Evolutionary conservation across 202 grass and related monocot genomes (phyloP).

Genomic region (Setaria viridis): DNA sequence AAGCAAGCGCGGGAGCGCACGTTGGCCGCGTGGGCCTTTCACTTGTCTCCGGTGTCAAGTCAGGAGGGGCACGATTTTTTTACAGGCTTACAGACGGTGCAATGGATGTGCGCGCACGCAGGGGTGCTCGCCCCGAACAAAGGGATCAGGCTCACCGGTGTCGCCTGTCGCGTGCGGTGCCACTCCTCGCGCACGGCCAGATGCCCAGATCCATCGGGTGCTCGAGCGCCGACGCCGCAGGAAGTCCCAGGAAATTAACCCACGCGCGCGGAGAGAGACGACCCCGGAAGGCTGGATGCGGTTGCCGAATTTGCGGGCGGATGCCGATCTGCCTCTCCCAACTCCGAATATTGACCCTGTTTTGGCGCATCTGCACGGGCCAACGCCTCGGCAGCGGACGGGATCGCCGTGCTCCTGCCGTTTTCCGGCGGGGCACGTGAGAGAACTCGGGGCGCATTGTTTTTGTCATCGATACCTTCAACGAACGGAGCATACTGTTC

Average conservation of each 20-base stretch:
- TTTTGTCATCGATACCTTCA: not conserved
- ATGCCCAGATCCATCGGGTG: too few relatives aligned
- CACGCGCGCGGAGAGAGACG: not conserved
- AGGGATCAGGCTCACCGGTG: not conserved
- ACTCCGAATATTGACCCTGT: slow-evolving; percentile 13
- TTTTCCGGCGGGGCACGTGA: not conserved
- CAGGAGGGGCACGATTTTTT: not conserved
- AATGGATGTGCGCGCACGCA: not conserved
- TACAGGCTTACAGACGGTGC: not conserved
- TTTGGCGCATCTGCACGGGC: slow-evolving; percentile 30
- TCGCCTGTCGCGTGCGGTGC: not conserved
- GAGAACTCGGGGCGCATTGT: not conserved
- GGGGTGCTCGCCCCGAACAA: not conserved
- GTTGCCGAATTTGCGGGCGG: not conserved
- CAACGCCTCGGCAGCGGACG: slow-evolving; percentile 37
- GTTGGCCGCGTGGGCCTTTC: not conserved
- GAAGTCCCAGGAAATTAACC: not conserved
- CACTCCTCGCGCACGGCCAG: not conserved
- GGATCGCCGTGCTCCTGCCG: slow-evolving; percentile 2
- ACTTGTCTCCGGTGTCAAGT: not conserved
- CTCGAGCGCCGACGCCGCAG: not conserved
- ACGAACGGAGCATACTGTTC: not conserved
- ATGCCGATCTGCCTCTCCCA: not conserved
- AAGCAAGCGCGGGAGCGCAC: not conserved
- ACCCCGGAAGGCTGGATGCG: slow-evolving; percentile 25